Evolutionary conservation across 2,329 filamentous ascomycete species (phyloP), one percentile per base, ranked within the genome.

Genomic region (Fusarium transvaalense): DNA sequence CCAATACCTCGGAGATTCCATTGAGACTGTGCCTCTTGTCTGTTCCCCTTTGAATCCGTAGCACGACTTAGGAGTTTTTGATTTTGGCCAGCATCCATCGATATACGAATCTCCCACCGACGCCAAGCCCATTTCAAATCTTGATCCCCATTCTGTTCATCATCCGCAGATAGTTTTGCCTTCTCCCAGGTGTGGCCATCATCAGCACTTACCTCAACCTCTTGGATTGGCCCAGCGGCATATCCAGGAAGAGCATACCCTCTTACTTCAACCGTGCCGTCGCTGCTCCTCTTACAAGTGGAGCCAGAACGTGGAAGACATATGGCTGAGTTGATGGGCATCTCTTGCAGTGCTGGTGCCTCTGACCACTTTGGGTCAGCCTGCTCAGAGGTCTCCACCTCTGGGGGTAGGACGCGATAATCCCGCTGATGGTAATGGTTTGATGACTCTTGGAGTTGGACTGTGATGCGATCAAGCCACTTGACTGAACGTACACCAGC

Each of bases 61-160:
- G 42, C 42, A 45, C 42, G 25, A 15, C 42, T 45, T 29, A 45
- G 17, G n/a, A 45, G 42, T 12, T 29, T 45, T 14, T 29, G 42
- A 19, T 13, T 17, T 4, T 25, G 10, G 4, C 42, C 42, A 15
- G 8, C 17, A 0, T 15, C 25, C 7, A 45, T 45, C 12, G 25
- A 7, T 4, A 29, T 45, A 6, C 12, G 12, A 5, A 45, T 19
- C 3, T 45, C 42, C 42, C 42, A 45, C 29, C 42, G 17, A 45
- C 27, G 42, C 42, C 42, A 45, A 13, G 42, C 42, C 42, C 42
- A 45, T 14, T 45, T 45, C 12, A 45, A 45, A 19, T 45, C 42
- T 13, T n/a, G 10, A 19, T 45, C 17, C 17, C 34, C 25, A 19
- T 14, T 13, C 12, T 19, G 25, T 29, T 17, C 42, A 19, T 45